Conservation (phyloP, 2,329 filamentous ascomycete genomes). For the Chlorencoelia australis region DNA sequence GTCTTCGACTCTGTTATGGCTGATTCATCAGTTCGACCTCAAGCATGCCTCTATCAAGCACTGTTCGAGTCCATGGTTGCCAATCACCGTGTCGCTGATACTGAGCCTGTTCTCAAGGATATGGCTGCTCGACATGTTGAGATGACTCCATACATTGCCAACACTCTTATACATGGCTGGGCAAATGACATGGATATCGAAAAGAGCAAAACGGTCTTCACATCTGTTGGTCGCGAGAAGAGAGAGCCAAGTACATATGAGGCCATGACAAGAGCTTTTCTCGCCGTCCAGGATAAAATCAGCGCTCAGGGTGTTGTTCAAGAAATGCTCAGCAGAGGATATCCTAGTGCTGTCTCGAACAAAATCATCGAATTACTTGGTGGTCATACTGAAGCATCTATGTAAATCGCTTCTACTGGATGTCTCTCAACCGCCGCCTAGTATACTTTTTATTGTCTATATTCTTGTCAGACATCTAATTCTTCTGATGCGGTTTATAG, state of each 20-base stretch:
- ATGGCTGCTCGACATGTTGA: slow-evolving; percentile 70
- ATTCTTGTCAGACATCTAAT: too few species aligned
- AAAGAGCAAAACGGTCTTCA: slow-evolving; percentile 71
- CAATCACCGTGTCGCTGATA: slow-evolving; percentile 74
- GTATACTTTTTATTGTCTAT: too few species aligned
- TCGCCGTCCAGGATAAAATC: slow-evolving; percentile 71
- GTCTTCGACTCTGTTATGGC: slow-evolving; percentile 75
- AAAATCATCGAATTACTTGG: slow-evolving; percentile 89
- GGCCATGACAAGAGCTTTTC: slow-evolving; percentile 90
- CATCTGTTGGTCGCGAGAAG: slow-evolving; percentile 63
- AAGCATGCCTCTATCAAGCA: slow-evolving; percentile 87
- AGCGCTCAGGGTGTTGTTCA: slow-evolving; percentile 69
- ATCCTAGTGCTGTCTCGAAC: slow-evolving; percentile 81
- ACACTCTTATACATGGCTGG: slow-evolving; percentile 97
- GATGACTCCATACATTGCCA: slow-evolving; percentile 95
- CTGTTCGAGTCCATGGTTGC: slow-evolving; percentile 96
- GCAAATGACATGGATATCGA: slow-evolving; percentile 70
- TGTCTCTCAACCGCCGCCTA: too few species aligned
- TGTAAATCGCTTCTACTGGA: too few species aligned
- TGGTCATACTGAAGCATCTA: slow-evolving; percentile 25
- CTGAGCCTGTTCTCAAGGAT: slow-evolving; percentile 60
- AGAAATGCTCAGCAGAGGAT: slow-evolving; percentile 85
- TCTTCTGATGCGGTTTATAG: too few species aligned
- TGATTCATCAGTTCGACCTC: slow-evolving; percentile 56
- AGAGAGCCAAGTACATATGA: slow-evolving; percentile 97